Conservation (phyloP, 176 grass and related monocot genomes). For the Typha latifolia region DNA sequence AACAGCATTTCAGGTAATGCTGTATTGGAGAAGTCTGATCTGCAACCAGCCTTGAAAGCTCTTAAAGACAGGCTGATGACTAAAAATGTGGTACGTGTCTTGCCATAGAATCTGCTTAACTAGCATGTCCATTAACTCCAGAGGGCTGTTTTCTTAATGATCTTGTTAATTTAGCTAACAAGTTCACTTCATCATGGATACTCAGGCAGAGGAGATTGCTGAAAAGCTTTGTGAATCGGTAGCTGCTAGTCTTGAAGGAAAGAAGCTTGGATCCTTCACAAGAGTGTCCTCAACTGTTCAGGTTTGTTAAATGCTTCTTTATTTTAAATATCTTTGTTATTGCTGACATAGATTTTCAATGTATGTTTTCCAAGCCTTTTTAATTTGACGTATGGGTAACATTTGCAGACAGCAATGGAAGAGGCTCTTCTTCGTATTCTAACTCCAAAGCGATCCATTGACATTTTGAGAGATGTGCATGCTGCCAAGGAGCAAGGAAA, state of each 20-base stretch:
- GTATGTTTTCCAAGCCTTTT: background rate
- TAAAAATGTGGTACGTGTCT: conserved; percentile 82
- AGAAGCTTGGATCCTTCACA: conserved; percentile 85
- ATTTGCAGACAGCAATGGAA: conserved; percentile 81
- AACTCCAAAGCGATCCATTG: conserved; percentile 82
- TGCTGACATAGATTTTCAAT: background rate
- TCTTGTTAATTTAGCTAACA: conserved; percentile 7
- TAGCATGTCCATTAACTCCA: background rate
- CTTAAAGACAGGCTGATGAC: conserved; percentile 91
- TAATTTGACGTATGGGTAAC: conserved; percentile 2
- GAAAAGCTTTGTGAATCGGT: conserved; percentile 94
- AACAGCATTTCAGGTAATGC: conserved; percentile 81
- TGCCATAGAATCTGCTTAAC: conserved; percentile 7
- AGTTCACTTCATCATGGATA: conserved; percentile 10
- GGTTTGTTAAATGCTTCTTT: conserved; percentile 25
- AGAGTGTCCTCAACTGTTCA: conserved; percentile 95
- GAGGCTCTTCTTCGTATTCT: conserved; percentile 82
- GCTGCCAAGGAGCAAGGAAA: conserved; percentile 90
- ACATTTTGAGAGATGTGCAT: conserved; percentile 85
- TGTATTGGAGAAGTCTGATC: conserved; percentile 62
- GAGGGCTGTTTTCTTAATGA: conserved; percentile 4
- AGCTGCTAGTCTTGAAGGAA: conserved; percentile 79
- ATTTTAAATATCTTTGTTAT: conserved; percentile 1
- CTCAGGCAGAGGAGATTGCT: conserved; percentile 86
- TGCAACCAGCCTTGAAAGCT: conserved; percentile 79